These are phyloP conservation scores for Grosmannia huntii DNA, from an alignment of 2,329 filamentous ascomycete species.

Conservation along the genomic window DNA sequence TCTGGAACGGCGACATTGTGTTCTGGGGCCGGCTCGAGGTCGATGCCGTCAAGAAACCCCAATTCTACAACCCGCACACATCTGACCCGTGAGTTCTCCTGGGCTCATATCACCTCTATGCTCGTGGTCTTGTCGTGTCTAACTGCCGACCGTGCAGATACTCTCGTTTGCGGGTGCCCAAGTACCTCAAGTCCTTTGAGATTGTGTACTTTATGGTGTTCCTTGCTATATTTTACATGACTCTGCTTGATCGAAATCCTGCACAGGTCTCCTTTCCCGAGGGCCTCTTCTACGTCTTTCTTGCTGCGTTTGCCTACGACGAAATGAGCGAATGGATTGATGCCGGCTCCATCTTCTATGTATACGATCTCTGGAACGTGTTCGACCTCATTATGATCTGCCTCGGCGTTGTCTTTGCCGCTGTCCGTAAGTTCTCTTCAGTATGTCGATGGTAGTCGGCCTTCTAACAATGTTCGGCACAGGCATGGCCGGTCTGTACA, in stretches of 20 bases:
- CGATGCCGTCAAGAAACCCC: conserved; percentile 60
- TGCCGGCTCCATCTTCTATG: conserved; percentile 76
- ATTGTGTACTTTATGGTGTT: conserved; percentile 69
- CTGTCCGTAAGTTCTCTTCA: conserved; percentile 45
- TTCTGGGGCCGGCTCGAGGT: conserved; percentile 75
- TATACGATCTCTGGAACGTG: conserved; percentile 69
- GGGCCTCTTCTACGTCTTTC: conserved; percentile 68
- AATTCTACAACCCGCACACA: conserved; percentile 56
- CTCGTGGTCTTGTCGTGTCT: neutral
- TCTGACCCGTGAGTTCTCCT: conserved; percentile 45
- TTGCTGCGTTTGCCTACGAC: conserved; percentile 78
- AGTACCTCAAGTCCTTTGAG: conserved; percentile 77
- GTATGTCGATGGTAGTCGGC: neutral
- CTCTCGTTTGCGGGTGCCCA: conserved; percentile 62
- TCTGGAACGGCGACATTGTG: conserved; percentile 77
- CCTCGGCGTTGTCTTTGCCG: conserved; percentile 38
- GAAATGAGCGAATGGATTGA: conserved; percentile 76
- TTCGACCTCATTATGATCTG: conserved; percentile 63
- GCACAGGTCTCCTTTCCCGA: conserved; percentile 55
- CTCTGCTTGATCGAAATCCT: conserved; percentile 61
- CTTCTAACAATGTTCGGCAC: neutral
- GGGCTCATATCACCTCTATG: neutral
- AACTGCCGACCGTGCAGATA: conserved; percentile 38
- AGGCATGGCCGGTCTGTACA: conserved; percentile 56
- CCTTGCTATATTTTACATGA: conserved; percentile 72